Evolutionary conservation across 129 eudicot genomes (phyloP).

Genomic region (Helianthus annuus): DNA sequence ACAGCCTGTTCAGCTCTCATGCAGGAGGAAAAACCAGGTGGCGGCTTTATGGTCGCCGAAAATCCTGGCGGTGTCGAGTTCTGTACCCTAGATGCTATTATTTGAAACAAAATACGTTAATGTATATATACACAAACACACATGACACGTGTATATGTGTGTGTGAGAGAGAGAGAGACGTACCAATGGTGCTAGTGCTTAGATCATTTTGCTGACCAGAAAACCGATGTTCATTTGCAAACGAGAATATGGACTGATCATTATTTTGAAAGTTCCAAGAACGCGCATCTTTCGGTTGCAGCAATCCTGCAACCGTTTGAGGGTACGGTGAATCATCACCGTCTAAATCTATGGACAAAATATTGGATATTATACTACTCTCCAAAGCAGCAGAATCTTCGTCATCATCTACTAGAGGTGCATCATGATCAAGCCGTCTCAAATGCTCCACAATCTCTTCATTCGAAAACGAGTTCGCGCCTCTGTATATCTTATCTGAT

Average conservation of each 20-base stretch:
- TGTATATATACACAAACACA: neutral
- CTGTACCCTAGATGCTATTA: slow-evolving; percentile 53
- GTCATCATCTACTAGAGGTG: slow-evolving; percentile 31
- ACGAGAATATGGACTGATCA: slow-evolving; percentile 58
- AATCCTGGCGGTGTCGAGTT: slow-evolving; percentile 65
- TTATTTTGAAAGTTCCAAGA: slow-evolving; percentile 49
- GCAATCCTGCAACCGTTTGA: slow-evolving; percentile 42
- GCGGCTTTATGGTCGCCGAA: slow-evolving; percentile 46
- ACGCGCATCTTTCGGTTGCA: slow-evolving; percentile 44
- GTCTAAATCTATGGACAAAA: slow-evolving; percentile 66
- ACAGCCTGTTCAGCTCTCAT: slow-evolving; percentile 41
- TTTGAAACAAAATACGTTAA: slow-evolving; percentile 11
- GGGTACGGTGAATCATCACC: slow-evolving; percentile 54
- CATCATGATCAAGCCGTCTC: slow-evolving; percentile 64
- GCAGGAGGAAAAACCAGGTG: slow-evolving; percentile 61
- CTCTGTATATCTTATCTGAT: slow-evolving; percentile 71
- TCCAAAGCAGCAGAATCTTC: slow-evolving; percentile 61
- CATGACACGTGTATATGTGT: neutral
- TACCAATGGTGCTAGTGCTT: slow-evolving; percentile 38
- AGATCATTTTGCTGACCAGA: slow-evolving; percentile 42
- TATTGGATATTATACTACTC: slow-evolving; percentile 72
- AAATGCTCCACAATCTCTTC: slow-evolving; percentile 89
- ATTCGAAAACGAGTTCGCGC: slow-evolving; percentile 71
- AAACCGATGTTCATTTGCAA: slow-evolving; percentile 48
- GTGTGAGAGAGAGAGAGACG: neutral